phyloP scores from a whole-genome alignment of 2,329 filamentous ascomycete species.

The Botryotinia convoluta region DNA sequence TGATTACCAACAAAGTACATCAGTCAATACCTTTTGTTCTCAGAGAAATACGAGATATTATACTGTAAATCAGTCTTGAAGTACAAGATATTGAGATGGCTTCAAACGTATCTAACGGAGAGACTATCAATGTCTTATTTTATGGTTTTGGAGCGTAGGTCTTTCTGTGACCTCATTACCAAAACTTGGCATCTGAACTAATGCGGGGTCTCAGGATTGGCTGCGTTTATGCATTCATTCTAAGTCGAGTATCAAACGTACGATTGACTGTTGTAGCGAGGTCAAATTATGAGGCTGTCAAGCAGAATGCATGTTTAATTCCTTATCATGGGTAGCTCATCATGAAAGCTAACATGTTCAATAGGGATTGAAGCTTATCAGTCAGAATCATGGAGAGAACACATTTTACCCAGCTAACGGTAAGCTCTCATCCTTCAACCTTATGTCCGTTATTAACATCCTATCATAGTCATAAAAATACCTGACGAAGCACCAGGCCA shows the following conservation, averaged over 20 bases:
- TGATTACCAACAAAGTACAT: background rate
- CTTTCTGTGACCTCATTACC: fast-evolving
- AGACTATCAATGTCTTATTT: conserved; percentile 7
- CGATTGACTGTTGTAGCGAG: conserved; percentile 59
- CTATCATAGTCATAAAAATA: conserved; percentile 46
- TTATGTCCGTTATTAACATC: background rate
- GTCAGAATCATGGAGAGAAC: conserved; percentile 55
- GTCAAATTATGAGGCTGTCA: conserved; percentile 57
- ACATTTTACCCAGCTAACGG: conserved; percentile 47
- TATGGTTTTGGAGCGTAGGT: conserved; percentile 18
- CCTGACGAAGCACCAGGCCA: conserved; percentile 45
- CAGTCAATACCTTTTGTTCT: background rate
- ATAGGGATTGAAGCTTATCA: conserved; percentile 49
- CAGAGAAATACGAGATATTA: background rate
- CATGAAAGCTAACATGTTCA: conserved; percentile 23
- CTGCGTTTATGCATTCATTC: conserved; percentile 56
- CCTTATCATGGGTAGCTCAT: background rate
- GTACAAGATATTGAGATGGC: background rate
- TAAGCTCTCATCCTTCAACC: conserved; percentile 25
- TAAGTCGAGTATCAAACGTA: conserved; percentile 45
- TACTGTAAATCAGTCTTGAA: background rate
- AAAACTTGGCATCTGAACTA: background rate
- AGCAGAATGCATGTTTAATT: conserved; percentile 43
- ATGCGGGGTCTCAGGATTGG: conserved; percentile 45
- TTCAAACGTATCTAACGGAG: background rate